A percentile compares a stretch with the other conserved stretches of the same genome.
Conservation (phyloP, 768 basidiomycete genomes). For the Suillus fuscotomentosus region DNA sequence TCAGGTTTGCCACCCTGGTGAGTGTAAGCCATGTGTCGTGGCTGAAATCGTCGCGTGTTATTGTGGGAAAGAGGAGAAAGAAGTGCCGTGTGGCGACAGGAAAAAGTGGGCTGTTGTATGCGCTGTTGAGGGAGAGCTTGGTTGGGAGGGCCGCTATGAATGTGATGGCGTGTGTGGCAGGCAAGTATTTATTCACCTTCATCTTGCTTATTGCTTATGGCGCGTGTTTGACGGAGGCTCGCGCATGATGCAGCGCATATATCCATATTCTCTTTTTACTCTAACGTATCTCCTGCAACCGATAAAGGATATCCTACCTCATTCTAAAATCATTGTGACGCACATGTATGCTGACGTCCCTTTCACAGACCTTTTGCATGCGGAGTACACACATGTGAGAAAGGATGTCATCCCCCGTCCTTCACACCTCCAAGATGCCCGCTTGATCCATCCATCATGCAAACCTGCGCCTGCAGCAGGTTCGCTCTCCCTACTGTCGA, state of each 20-base stretch:
- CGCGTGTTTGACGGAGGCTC: slow-evolving; percentile 40
- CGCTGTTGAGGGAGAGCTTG: slow-evolving; percentile 46
- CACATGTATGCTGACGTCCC: not conserved
- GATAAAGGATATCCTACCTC: not conserved
- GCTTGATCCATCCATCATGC: slow-evolving; percentile 62
- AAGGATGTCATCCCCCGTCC: slow-evolving; percentile 77
- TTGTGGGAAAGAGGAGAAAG: slow-evolving; percentile 69
- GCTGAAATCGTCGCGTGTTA: slow-evolving; percentile 64
- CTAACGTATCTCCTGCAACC: not conserved
- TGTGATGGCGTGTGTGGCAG: not conserved
- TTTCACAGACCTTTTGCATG: slow-evolving; percentile 65
- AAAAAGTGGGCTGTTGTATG: slow-evolving; percentile 40
- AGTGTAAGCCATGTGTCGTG: slow-evolving; percentile 64
- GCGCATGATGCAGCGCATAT: not conserved
- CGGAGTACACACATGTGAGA: slow-evolving; percentile 68
- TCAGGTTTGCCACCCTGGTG: slow-evolving; percentile 71
- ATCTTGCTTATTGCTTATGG: not conserved
- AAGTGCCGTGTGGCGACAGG: slow-evolving; percentile 68
- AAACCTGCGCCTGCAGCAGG: slow-evolving; percentile 83
- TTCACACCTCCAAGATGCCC: slow-evolving; percentile 62
- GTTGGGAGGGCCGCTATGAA: slow-evolving; percentile 48
- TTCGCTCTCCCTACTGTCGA: slow-evolving; percentile 41
- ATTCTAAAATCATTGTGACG: not conserved
- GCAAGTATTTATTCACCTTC: not conserved
- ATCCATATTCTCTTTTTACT: not conserved